Evolutionary conservation across 2,329 filamentous ascomycete species (phyloP).

Genomic region (Diaporthe sp.): DNA sequence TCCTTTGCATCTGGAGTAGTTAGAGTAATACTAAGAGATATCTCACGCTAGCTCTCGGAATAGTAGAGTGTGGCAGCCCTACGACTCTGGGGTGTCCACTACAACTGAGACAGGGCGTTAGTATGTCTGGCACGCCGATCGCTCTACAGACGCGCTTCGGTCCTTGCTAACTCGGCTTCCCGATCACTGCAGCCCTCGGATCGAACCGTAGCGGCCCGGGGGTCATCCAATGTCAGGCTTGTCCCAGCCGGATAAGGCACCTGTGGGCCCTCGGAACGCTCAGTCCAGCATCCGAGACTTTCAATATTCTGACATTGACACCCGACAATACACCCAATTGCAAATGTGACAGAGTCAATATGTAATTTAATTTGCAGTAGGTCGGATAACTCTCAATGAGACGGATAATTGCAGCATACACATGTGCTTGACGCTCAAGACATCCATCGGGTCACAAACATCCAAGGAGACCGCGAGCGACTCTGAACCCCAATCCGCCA

Average conservation of each 20-base stretch:
- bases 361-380: not conserved
- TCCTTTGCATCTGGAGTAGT: not conserved
- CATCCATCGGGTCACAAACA: not conserved
- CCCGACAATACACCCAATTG: not conserved
- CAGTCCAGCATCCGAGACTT: not conserved
- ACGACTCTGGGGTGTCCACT: not conserved
- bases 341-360: not conserved
- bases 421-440: not conserved
- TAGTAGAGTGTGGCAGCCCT: no score
- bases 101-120: not conserved
- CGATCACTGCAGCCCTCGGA: not conserved
- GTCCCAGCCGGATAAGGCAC: constrained; percentile 13
- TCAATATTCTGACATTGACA: not conserved
- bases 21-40: no score
- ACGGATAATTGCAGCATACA: not conserved
- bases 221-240: not conserved
- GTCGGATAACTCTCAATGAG: not conserved
- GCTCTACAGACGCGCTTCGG: not conserved
- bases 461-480: not conserved
- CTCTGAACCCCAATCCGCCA: no score
- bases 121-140: not conserved
- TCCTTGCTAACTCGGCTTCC: not conserved
- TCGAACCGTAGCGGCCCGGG: not conserved
- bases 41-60: not conserved
- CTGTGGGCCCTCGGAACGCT: not conserved